A percentile compares a stretch with the other conserved stretches of the same genome.
These are phyloP conservation scores for Mycena floridula DNA, from an alignment of 768 basidiomycete genomes.

Conservation along the genomic window DNA sequence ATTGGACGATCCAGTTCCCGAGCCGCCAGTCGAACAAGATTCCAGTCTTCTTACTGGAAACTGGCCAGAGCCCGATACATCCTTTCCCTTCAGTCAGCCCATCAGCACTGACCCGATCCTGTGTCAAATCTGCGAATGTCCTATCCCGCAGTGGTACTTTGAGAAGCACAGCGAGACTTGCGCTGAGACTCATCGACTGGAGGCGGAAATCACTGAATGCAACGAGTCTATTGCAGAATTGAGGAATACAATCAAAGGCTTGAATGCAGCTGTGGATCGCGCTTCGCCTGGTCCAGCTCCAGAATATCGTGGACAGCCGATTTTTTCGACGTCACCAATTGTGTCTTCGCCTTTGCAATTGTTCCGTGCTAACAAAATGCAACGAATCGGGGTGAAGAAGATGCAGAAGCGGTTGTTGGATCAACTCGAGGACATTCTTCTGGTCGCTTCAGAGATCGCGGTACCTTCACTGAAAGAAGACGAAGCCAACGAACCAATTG, in stretches of 20 bases:
- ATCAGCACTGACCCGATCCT: slow-evolving; percentile 82
- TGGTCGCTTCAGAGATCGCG: slow-evolving; percentile 73
- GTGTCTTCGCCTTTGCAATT: slow-evolving; percentile 72
- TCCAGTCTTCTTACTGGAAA: slow-evolving; percentile 30
- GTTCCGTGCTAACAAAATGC: slow-evolving; percentile 74
- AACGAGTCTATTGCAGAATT: slow-evolving; percentile 91
- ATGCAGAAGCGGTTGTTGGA: slow-evolving; percentile 77
- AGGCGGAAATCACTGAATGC: slow-evolving; percentile 90
- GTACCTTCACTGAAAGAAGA: slow-evolving; percentile 90
- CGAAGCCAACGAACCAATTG: slow-evolving; percentile 85
- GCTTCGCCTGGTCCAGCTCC: slow-evolving; percentile 61
- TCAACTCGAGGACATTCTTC: slow-evolving; percentile 81
- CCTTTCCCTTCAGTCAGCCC: slow-evolving; percentile 71
- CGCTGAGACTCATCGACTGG: slow-evolving; percentile 90
- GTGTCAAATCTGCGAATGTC: slow-evolving; percentile 96
- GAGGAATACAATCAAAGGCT: slow-evolving; percentile 77
- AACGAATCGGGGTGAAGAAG: slow-evolving; percentile 74
- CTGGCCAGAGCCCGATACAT: slow-evolving; percentile 45
- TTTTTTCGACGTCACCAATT: slow-evolving; percentile 68
- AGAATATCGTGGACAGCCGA: slow-evolving; percentile 86
- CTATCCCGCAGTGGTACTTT: slow-evolving; percentile 98
- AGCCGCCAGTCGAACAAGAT: slow-evolving; percentile 41
- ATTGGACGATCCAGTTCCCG: slow-evolving; percentile 25
- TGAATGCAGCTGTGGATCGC: slow-evolving; percentile 65
- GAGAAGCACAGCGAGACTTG: slow-evolving; percentile 99